Evolutionary conservation across 2,329 filamentous ascomycete genomes (phyloP), one percentile per base, ranked within the genome.

Genomic region (Arthrobotrys conoides): DNA sequence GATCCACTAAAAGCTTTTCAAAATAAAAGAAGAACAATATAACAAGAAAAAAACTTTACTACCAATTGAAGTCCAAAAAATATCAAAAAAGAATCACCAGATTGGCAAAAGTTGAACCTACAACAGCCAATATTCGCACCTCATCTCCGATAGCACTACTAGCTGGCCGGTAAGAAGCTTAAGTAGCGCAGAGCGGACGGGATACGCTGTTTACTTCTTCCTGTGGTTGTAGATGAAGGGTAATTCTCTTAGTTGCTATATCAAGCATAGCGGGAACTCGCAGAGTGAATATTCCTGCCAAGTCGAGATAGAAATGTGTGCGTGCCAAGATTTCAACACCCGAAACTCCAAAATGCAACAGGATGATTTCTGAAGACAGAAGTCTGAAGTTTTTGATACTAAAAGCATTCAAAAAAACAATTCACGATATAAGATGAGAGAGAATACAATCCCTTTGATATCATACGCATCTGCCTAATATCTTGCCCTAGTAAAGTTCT

Each of bases 151-250:
- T 41, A 41, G 44, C 44, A 63, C 53, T 70, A 70, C 67, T 70
- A 63, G 22, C 51, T 51, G 51, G 38, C 46, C 67, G 67, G 57
- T 70, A 70, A 30, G 67, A 70, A 57, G 67, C 53, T 70, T 63
- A 57, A 61, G 53, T 70, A 70, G 41, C 51, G 67, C 67, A 70
- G 67, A 70, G 67, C 41, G 67, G 67, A 70, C 67, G 67, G 67
- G 67, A 70, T 70, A 70, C 67, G 51, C 53, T 61, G 41, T 36
- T 51, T 18, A 61, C 67, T 57, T 70, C 67, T 30, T 70, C 57
- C 67, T 70, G 14, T 70, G 67, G 67, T 63, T 53, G 67, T 70
- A 70, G 67, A 70, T 70, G 53, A 18, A 38, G 0, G 24, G 16
- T 16, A 9, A 16, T 33, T 14, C 1, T 12, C 5, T 55, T 8